Conservation (phyloP, 805 yeast species). For the Pachysolen tannophilus region DNA sequence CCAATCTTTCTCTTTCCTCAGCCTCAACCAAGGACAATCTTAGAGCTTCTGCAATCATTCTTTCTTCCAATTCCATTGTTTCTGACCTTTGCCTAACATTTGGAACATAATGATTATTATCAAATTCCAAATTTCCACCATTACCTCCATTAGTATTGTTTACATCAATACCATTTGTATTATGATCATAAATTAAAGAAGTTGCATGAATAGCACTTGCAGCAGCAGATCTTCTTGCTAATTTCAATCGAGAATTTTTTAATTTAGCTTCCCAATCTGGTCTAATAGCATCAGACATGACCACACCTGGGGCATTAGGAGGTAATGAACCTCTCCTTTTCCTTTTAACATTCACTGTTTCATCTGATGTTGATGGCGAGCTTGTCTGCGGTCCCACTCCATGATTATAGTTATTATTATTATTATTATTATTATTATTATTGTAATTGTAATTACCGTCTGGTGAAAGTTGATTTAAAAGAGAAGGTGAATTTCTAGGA, state of each 20-base stretch:
- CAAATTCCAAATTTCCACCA: constrained; percentile 12
- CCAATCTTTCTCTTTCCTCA: constrained; percentile 54
- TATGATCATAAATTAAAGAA: constrained; percentile 46
- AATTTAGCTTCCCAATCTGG: constrained; percentile 90
- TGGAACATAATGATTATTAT: no score
- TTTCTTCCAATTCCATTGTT: constrained; percentile 48
- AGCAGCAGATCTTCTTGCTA: constrained; percentile 85
- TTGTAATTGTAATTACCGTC: no score
- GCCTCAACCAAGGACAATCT: constrained; percentile 66
- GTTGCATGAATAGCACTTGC: constrained; percentile 93
- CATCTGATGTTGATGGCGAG: neutral
- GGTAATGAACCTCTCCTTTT: constrained; percentile 50
- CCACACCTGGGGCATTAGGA: constrained; percentile 58
- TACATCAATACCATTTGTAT: no score
- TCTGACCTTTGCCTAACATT: constrained; percentile 18
- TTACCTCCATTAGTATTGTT: constrained; percentile 11
- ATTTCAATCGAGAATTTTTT: constrained; percentile 59
- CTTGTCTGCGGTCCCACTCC: neutral
- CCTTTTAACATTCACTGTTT: constrained; percentile 5
- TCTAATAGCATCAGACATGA: constrained; percentile 74
- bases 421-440: no score
- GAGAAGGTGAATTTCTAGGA: constrained; percentile 12
- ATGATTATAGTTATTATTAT: neutral
- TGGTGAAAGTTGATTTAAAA: neutral
- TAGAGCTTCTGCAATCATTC: constrained; percentile 82